Percentiles rank a stretch among this genome's conserved stretches.
phyloP scores from a whole-genome alignment of 1,284 basidiomycete genomes.

The Malassezia caprae region DNA sequence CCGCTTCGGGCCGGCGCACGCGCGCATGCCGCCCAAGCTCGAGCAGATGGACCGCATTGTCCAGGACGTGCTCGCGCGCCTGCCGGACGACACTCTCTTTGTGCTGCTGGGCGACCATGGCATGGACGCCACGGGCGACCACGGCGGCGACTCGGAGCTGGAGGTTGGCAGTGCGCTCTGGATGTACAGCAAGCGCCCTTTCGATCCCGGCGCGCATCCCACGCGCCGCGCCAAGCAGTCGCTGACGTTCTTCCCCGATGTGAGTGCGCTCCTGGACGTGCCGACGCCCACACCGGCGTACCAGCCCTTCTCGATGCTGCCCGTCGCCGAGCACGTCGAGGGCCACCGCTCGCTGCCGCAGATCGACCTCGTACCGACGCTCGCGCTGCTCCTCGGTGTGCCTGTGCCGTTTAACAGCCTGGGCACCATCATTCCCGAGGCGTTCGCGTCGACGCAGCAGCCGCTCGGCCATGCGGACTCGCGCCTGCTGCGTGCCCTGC shows the following conservation, averaged over 20 bases:
- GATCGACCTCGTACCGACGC: constrained; percentile 82
- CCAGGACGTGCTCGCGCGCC: constrained; percentile 19
- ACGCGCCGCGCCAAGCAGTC: neutral
- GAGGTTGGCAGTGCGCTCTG: constrained; percentile 81
- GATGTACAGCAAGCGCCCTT: constrained; percentile 57
- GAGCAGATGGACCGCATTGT: constrained; percentile 52
- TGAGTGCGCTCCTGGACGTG: constrained; percentile 7
- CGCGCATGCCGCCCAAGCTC: constrained; percentile 74
- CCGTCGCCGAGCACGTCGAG: constrained; percentile 20
- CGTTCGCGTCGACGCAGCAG: constrained; percentile 54
- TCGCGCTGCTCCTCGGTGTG: constrained; percentile 80
- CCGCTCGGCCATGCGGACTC: constrained; percentile 11
- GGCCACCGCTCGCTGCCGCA: constrained; percentile 69
- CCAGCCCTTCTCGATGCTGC: constrained; percentile 32
- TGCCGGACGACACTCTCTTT: constrained; percentile 55
- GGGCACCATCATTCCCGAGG: constrained; percentile 78
- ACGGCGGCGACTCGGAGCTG: constrained; percentile 78
- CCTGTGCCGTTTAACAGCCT: constrained; percentile 94
- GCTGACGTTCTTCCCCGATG: constrained; percentile 3
- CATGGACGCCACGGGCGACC: constrained; percentile 89
- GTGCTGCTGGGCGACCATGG: constrained; percentile 93
- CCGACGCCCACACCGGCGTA: constrained; percentile 13
- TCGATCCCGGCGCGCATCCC: neutral
- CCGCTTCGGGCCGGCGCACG: constrained; percentile 77
- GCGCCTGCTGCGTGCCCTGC: constrained; percentile 58